Evolutionary conservation across 768 basidiomycete genomes (phyloP).

Genomic region (Lentinula raphanica): DNA sequence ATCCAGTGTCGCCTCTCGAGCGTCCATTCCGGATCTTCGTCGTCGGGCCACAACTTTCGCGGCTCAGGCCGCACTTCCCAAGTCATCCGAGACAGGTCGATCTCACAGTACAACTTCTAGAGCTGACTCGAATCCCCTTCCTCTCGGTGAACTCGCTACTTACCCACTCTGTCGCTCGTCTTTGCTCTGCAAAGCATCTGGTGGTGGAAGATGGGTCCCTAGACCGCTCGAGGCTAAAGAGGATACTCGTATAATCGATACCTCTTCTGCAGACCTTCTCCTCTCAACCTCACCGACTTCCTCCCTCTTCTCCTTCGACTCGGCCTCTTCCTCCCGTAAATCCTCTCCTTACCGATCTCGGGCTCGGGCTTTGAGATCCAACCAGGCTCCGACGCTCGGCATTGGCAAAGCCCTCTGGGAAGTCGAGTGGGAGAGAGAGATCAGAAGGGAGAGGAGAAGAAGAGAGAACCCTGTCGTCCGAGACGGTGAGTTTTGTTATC

Average conservation of each 20-base stretch:
- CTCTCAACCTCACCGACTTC: background rate
- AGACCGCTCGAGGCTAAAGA: constrained; percentile 16
- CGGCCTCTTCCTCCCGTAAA: background rate
- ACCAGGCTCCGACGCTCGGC: constrained; percentile 56
- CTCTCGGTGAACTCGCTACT: constrained; percentile 60
- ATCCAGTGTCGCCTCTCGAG: constrained; percentile 16
- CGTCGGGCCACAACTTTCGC: constrained; percentile 26
- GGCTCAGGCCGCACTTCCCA: constrained; percentile 13
- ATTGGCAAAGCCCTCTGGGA: constrained; percentile 59
- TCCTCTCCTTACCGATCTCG: background rate
- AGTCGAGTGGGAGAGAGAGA: constrained; percentile 64
- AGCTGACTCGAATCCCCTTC: background rate
- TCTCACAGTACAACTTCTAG: background rate
- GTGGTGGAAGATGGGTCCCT: constrained; percentile 77
- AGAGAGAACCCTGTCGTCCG: constrained; percentile 59
- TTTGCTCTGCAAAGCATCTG: constrained; percentile 70
- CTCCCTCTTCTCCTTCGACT: background rate
- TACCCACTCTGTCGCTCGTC: constrained; percentile 68
- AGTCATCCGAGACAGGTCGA: background rate
- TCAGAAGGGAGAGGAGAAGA: constrained; percentile 43
- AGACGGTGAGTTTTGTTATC: constrained; percentile 4
- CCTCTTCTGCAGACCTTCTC: background rate
- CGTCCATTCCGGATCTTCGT: constrained; percentile 19
- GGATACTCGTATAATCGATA: background rate
- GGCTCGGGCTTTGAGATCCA: constrained; percentile 32